Percentiles rank a stretch among this genome's conserved stretches.
Evolutionary conservation across 768 basidiomycete genomes (phyloP).

Genomic region (Daedaleopsis sinensis): DNA sequence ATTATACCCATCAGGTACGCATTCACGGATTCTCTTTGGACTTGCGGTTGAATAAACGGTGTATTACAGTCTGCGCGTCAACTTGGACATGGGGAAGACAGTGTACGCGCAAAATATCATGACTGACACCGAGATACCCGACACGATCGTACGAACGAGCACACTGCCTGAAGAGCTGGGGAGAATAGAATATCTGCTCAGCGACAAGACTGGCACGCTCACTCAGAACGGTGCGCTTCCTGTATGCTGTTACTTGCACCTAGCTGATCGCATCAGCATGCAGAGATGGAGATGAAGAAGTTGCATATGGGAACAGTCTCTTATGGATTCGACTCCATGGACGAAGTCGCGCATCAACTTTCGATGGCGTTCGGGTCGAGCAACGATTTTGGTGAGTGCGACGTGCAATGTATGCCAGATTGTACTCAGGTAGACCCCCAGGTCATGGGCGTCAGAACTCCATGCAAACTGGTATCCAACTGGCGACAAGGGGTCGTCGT

Average conservation of each 20-base stretch:
- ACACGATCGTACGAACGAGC: conserved; percentile 95
- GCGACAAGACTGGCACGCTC: conserved; percentile 97
- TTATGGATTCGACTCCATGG: conserved; percentile 98
- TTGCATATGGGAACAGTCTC: conserved; percentile 99
- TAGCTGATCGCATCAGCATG: background rate
- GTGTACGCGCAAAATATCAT: conserved; percentile 96
- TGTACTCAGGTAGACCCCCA: background rate
- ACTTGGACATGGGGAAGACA: conserved; percentile 99
- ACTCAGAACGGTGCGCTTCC: conserved; percentile 85
- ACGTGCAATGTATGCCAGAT: background rate
- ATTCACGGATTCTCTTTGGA: background rate
- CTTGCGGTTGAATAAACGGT: background rate
- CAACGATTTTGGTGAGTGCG: conserved; percentile 52
- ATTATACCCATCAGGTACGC: conserved; percentile 98
- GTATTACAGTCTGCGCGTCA: conserved; percentile 83
- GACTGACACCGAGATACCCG: conserved; percentile 89
- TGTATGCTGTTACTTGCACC: background rate
- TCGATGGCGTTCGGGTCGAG: conserved; percentile 77
- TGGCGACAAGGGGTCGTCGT: conserved; percentile 85
- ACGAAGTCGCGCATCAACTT: conserved; percentile 94
- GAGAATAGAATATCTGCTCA: conserved; percentile 91
- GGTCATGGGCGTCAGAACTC: conserved; percentile 39
- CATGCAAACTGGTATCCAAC: conserved; percentile 75
- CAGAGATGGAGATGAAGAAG: conserved; percentile 99
- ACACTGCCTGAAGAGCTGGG: conserved; percentile 97